Base-by-base conservation (phyloP, 352 stramenopile species). In the Blastocystis hominis region DNA sequence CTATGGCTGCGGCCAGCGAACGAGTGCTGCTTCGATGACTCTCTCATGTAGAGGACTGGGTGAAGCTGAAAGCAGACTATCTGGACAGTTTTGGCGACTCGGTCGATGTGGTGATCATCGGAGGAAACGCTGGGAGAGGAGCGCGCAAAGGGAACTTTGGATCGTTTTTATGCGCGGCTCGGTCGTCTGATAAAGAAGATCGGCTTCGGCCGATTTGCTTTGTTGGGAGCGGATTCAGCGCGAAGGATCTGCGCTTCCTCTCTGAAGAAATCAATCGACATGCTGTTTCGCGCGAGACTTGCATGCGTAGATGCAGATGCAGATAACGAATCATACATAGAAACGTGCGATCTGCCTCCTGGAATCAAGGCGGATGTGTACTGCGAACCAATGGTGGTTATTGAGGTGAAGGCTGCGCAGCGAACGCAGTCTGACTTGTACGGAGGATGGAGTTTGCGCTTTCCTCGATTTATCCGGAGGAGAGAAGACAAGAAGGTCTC, bases 61-160 rank as follows among this genome's bases (percentile, higher is more conserved):
- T 84, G 72, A 84, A 84, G 20, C 50, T 84, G 36, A 84, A 84
- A 46, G 72, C 72, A 5, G 72, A 84, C 42, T 84, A 84, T n/a
- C 53, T 84, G 7, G 34, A 66, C 5, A 34, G 50, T 4, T 66
- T 66, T 46, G 72, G 72, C 0, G 72, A 84, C 40, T 66, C 46
- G 2, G 56, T 84, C 5, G 72, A 84, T 46, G 72, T 68, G 6
- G 72, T 84, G 72, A 68, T 84, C 38, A 40, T 84, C 17, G 72
- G 72, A 63, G 72, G 44, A 0, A 84, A 84, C 15, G n/a, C 34
- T 9, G 72, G 72, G n/a, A 66, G 42, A 54, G 72, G 72, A 4
- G 38, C 42, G 6, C 46, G 72, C 17, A 66, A 20, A 34, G 72
- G 24, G 9, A 24, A 17, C n/a, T 84, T 69, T 24, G 72, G 72